phyloP scores from a whole-genome alignment of 2,329 filamentous ascomycete species.

The Fusarium anguioides region DNA sequence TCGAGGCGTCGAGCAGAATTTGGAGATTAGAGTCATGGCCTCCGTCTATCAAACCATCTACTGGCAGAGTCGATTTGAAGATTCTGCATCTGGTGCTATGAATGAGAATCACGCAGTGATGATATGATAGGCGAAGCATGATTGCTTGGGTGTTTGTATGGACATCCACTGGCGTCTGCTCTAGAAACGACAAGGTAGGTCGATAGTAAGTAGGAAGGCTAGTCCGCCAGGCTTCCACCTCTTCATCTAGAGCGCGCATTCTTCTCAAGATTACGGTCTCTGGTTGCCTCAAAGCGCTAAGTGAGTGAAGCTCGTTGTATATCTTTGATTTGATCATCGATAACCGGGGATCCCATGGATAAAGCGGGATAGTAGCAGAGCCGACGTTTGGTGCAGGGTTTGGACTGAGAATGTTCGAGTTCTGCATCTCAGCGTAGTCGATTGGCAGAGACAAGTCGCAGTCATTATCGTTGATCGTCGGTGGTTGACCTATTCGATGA shows the following conservation, averaged over 20 bases:
- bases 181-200: not conserved
- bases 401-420: not conserved
- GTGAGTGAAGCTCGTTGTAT: not conserved
- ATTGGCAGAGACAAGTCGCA: not conserved
- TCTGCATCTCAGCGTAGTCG: constrained; percentile 2
- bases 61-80: accelerated
- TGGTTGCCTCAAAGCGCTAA: not conserved
- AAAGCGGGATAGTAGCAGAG: not conserved
- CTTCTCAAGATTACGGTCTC: not conserved
- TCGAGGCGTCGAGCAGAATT: not conserved
- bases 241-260: constrained; percentile 11
- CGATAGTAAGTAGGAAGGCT: not conserved
- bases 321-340: not conserved
- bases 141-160: not conserved
- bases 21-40: not conserved
- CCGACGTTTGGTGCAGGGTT: accelerated
- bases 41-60: accelerated
- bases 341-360: not conserved
- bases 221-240: constrained; percentile 17
- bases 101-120: not conserved
- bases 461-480: constrained; percentile 5
- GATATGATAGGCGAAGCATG: constrained; percentile 4
- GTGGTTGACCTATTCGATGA: not conserved
- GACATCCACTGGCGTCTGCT: not conserved
- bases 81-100: not conserved